Conservation (phyloP, 495 filamentous ascomycete species). For the Entonaema liquescens region DNA sequence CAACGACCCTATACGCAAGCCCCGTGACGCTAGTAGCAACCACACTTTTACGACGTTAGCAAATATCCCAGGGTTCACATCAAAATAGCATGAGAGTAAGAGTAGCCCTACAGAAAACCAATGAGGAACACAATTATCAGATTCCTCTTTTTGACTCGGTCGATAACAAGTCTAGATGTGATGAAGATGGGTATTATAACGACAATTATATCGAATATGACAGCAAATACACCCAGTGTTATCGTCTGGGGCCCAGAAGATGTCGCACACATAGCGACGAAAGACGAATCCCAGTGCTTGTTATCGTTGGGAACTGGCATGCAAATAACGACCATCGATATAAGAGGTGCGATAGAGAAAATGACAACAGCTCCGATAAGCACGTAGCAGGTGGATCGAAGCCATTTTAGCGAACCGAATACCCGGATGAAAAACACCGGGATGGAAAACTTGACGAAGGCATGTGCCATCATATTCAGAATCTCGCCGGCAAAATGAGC, state of each 20-base stretch:
- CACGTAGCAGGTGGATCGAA: background rate
- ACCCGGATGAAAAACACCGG: constrained; percentile 1
- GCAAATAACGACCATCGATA: background rate
- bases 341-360: background rate
- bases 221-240: background rate
- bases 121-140: background rate
- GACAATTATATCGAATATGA: background rate
- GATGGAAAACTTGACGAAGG: background rate
- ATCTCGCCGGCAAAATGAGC: background rate
- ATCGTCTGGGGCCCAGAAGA: constrained; percentile 1
- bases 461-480: background rate
- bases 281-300: background rate
- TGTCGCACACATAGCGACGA: background rate
- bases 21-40: constrained; percentile 3
- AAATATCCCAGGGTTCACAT: background rate
- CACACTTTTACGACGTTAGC: background rate
- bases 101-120: background rate
- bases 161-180: background rate
- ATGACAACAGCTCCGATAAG: background rate
- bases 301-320: background rate
- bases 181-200: background rate
- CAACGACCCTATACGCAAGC: background rate
- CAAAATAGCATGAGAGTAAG: background rate
- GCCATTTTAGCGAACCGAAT: background rate
- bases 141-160: background rate